These are phyloP conservation scores for Ascochyta rabiei DNA, from an alignment of 2,329 filamentous ascomycete species.

Conservation along the genomic window DNA sequence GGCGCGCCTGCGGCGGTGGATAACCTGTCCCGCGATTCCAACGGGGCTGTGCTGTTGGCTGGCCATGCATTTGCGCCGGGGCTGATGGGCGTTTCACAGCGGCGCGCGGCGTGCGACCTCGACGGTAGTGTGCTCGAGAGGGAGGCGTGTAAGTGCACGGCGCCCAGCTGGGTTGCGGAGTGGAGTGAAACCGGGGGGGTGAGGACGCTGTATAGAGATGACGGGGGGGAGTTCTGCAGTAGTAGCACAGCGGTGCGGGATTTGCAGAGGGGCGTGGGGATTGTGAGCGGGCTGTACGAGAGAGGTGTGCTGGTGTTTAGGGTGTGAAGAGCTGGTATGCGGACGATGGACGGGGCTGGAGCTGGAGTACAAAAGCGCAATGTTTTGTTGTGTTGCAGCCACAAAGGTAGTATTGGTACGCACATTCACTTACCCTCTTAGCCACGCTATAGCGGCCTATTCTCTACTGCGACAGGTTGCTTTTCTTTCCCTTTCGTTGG, in stretches of 20 bases:
- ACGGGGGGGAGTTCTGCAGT: slow-evolving; percentile 44
- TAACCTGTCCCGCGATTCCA: slow-evolving; percentile 48
- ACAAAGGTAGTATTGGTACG: too few species aligned
- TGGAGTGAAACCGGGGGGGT: slow-evolving; percentile 47
- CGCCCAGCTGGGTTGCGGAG: slow-evolving; percentile 48
- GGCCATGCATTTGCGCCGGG: slow-evolving; percentile 49
- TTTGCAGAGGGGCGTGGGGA: slow-evolving; percentile 39
- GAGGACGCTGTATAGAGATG: slow-evolving; percentile 43
- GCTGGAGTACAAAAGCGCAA: too few species aligned
- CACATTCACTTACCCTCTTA: too few species aligned
- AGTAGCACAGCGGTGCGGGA: slow-evolving; percentile 49
- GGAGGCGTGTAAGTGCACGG: slow-evolving; percentile 33
- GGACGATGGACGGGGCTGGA: too few species aligned
- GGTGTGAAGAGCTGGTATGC: neutral
- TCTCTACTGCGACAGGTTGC: too few species aligned
- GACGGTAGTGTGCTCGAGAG: slow-evolving; percentile 24
- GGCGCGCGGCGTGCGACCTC: slow-evolving; percentile 26
- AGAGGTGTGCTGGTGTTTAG: slow-evolving; percentile 48
- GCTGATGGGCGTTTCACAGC: slow-evolving; percentile 32
- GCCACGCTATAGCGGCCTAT: too few species aligned
- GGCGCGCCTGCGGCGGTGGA: slow-evolving; percentile 46
- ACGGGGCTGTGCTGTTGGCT: slow-evolving; percentile 49
- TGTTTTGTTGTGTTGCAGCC: too few species aligned
- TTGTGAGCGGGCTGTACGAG: slow-evolving; percentile 51
- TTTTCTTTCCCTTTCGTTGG: too few species aligned